Evolutionary conservation across 352 stramenopile genomes (phyloP).

Genomic region (Phytophthora vignae): DNA sequence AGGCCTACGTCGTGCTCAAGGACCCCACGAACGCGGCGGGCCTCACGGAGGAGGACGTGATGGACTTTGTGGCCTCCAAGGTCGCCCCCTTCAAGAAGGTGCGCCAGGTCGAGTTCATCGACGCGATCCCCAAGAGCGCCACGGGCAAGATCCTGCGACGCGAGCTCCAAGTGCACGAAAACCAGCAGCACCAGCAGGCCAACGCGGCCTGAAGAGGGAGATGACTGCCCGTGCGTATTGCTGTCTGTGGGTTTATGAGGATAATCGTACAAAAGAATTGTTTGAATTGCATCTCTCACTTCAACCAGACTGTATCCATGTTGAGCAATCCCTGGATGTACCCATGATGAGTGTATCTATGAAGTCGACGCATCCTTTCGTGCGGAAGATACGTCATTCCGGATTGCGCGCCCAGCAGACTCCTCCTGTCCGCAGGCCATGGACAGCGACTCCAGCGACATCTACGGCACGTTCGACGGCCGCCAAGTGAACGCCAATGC

Average conservation of each 20-base stretch:
- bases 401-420: conserved; percentile 10
- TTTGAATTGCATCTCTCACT: not conserved
- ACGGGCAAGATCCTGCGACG: conserved; percentile 93
- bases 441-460: conserved; percentile 39
- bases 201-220: conserved; percentile 1
- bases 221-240: too few species aligned
- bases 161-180: conserved; percentile 67
- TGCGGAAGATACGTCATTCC: conserved; percentile 20
- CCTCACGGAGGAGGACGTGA: conserved; percentile 74
- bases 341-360: conserved; percentile 19
- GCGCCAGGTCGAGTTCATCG: conserved; percentile 86
- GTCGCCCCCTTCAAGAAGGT: conserved; percentile 92
- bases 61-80: conserved; percentile 83
- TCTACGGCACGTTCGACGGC: conserved; percentile 61
- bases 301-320: conserved; percentile 1
- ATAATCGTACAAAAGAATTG: too few species aligned
- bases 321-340: conserved; percentile 8
- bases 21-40: conserved; percentile 36
- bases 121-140: conserved; percentile 86
- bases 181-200: conserved; percentile 36
- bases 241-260: too few species aligned
- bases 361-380: not conserved
- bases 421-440: conserved; percentile 12
- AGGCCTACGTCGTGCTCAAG: conserved; percentile 91
- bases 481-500: conserved; percentile 8